phyloP scores from a whole-genome alignment of 1,139 yeast genomes.

The Hemisphaericaspora subhashii region DNA sequence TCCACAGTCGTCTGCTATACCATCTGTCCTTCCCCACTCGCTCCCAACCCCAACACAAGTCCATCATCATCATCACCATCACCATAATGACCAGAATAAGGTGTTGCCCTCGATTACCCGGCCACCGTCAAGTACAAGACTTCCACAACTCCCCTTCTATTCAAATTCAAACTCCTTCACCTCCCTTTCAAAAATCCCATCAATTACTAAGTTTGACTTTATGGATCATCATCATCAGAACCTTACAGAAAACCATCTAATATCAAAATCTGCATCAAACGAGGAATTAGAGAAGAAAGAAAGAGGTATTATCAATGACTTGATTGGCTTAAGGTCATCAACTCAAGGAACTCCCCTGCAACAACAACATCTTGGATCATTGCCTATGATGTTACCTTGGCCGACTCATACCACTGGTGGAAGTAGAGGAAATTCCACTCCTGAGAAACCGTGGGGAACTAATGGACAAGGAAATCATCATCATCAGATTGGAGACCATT shows the following conservation, averaged over 20 bases:
- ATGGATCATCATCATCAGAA: slow-evolving; percentile 9
- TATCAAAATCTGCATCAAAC: slow-evolving; percentile 9
- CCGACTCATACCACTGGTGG: not conserved
- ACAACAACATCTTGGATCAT: not conserved
- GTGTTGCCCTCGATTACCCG: not conserved
- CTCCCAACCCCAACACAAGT: slow-evolving; percentile 8
- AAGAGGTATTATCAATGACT: slow-evolving; percentile 37
- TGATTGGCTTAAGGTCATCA: slow-evolving; percentile 21
- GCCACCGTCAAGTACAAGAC: slow-evolving; percentile 3
- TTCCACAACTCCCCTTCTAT: slow-evolving; percentile 9
- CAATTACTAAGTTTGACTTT: slow-evolving; percentile 31
- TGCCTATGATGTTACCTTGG: slow-evolving; percentile 3
- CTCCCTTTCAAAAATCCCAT: slow-evolving; percentile 24
- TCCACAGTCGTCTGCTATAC: not conserved
- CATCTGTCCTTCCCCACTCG: slow-evolving; percentile 1
- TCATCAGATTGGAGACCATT: not conserved
- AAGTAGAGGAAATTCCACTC: not conserved
- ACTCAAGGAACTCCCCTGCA: slow-evolving; percentile 1
- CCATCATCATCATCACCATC: slow-evolving; percentile 10
- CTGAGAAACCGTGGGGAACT: not conserved
- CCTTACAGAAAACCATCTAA: slow-evolving; percentile 1
- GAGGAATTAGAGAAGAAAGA: slow-evolving; percentile 33
- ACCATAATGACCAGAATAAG: slow-evolving; percentile 1
- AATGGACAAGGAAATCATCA: not conserved
- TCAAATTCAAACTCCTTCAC: slow-evolving; percentile 9